Percentiles rank a stretch among this genome's conserved stretches.
These are phyloP conservation scores for Sphaerulina musiva DNA, from an alignment of 2,329 filamentous ascomycete genomes.

Conservation along the genomic window DNA sequence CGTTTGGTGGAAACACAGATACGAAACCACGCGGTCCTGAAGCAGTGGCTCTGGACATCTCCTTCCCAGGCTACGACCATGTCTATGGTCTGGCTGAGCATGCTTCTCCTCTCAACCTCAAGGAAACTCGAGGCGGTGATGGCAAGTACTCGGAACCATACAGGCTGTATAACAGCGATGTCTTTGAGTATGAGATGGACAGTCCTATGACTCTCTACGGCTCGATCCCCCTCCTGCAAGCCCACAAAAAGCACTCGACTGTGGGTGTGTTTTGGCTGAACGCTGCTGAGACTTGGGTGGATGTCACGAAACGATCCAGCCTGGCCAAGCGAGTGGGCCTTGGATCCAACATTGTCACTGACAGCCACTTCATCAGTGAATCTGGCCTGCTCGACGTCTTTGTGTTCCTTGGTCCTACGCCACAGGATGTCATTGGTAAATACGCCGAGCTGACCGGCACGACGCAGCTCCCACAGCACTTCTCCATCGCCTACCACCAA, in stretches of 20 bases:
- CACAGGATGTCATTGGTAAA: conserved; percentile 69
- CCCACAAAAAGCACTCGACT: conserved; percentile 85
- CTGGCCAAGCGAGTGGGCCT: conserved; percentile 70
- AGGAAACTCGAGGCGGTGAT: conserved; percentile 80
- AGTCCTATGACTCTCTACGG: conserved; percentile 98
- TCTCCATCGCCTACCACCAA: conserved; percentile 89
- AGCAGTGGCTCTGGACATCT: conserved; percentile 83
- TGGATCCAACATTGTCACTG: conserved; percentile 64
- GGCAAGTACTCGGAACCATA: conserved; percentile 86
- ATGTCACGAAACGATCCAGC: conserved; percentile 75
- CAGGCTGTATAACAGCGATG: conserved; percentile 89
- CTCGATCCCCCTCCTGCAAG: conserved; percentile 96
- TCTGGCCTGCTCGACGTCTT: conserved; percentile 85
- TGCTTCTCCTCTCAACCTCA: conserved; percentile 77
- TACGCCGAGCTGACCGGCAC: conserved; percentile 89
- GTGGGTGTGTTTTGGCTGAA: conserved; percentile 98
- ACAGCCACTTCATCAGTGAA: conserved; percentile 97
- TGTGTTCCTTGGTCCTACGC: conserved; percentile 83
- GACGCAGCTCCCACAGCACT: conserved; percentile 85
- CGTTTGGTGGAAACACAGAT: conserved; percentile 91
- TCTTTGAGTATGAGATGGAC: conserved; percentile 95
- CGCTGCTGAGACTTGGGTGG: conserved; percentile 93
- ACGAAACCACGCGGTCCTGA: conserved; percentile 92
- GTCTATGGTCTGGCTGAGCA: conserved; percentile 95
- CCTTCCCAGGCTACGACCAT: conserved; percentile 83